A percentile compares a stretch with the other conserved stretches of the same genome.
These are phyloP conservation scores for Lasiodiplodia theobromae DNA, from an alignment of 2,329 filamentous ascomycete species.

Conservation along the genomic window DNA sequence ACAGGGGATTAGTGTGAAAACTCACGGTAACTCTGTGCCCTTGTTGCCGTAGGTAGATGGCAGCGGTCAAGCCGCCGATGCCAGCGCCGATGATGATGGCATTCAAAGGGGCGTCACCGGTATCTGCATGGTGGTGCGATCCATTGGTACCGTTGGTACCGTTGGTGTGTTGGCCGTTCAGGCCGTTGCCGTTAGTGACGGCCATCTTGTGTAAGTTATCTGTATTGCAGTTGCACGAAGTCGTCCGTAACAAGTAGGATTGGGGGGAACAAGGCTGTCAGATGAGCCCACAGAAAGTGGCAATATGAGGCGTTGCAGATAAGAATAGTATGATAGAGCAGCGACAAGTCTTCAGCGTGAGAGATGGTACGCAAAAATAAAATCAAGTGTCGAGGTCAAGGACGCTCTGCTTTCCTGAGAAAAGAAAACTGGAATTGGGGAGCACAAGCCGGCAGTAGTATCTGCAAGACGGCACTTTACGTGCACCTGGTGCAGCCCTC, in stretches of 20 bases:
- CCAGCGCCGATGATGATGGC: slow-evolving; percentile 54
- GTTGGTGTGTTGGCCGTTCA: slow-evolving; percentile 4
- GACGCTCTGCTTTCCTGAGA: background rate
- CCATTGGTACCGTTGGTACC: background rate
- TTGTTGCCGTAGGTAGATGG: slow-evolving; percentile 60
- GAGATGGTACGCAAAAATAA: background rate
- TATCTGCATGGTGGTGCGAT: background rate
- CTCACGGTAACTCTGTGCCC: slow-evolving; percentile 55
- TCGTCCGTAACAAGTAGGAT: background rate
- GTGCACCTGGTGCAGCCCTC: background rate
- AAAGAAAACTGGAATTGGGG: background rate
- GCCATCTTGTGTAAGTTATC: background rate
- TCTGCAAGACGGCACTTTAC: background rate
- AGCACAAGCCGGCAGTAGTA: background rate
- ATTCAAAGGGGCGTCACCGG: slow-evolving; percentile 31
- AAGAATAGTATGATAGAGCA: background rate
- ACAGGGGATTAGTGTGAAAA: background rate
- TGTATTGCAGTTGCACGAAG: background rate
- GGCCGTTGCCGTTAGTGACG: slow-evolving; percentile 2
- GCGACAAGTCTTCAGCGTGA: background rate
- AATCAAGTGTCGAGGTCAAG: background rate
- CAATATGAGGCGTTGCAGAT: background rate
- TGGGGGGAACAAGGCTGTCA: background rate
- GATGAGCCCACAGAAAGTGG: too few species aligned
- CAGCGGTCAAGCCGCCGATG: slow-evolving; percentile 61